Percentiles rank a stretch among this genome's conserved stretches.
These are phyloP conservation scores for Dictyophora rubrovolvata DNA, from an alignment of 768 basidiomycete genomes.

Conservation along the genomic window DNA sequence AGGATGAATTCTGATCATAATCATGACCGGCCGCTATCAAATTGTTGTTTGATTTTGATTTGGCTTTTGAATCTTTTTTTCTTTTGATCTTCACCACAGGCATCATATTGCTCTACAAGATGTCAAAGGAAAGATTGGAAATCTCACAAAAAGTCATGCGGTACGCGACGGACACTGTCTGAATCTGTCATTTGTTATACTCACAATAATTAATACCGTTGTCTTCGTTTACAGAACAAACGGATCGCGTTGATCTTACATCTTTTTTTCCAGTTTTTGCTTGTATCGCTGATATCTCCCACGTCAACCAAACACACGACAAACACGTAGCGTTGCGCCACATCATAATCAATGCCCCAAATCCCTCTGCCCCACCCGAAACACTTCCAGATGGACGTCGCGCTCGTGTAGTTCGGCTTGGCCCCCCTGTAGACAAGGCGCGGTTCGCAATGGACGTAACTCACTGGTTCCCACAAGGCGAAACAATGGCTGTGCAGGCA, in stretches of 20 bases:
- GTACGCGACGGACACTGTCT: no score
- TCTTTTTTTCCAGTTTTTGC: constrained; percentile 25
- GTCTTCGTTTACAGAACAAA: constrained; percentile 23
- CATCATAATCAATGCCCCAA: not conserved
- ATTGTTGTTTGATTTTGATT: not conserved
- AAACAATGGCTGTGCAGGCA: constrained; percentile 15
- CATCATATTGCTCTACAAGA: constrained; percentile 23
- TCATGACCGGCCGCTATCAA: not conserved
- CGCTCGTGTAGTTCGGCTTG: not conserved
- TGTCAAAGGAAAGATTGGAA: constrained; percentile 26
- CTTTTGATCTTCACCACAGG: not conserved
- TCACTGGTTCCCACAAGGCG: constrained; percentile 27
- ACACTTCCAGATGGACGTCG: not conserved
- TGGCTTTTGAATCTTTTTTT: no score
- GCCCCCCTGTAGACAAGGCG: not conserved
- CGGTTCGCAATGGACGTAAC: constrained; percentile 9
- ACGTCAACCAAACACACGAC: constrained; percentile 1
- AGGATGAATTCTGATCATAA: not conserved
- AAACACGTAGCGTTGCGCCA: constrained; percentile 18
- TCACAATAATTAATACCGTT: no score
- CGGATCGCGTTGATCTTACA: constrained; percentile 24
- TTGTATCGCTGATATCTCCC: constrained; percentile 16
- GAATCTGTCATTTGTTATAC: no score
- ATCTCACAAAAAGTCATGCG: constrained; percentile 20
- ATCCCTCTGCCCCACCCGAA: not conserved